Evolutionary conservation across 2,329 filamentous ascomycete genomes (phyloP).

Genomic region (Microdochium paspali): DNA sequence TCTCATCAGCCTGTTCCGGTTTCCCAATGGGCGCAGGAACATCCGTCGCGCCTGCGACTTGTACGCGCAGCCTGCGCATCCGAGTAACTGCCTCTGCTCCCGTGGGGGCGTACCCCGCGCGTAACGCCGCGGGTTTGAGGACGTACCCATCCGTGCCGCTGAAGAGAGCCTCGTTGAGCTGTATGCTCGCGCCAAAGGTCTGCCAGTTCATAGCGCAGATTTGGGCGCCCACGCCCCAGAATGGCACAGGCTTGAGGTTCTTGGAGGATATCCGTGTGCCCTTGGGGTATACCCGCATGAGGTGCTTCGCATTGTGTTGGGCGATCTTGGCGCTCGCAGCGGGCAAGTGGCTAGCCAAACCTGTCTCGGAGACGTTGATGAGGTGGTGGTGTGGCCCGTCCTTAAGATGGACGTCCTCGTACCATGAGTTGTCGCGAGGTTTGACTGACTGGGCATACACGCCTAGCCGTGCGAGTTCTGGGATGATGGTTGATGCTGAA

Average conservation of each 20-base stretch:
- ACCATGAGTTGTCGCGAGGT: constrained; percentile 58
- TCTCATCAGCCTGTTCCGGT: constrained; percentile 38
- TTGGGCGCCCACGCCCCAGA: constrained; percentile 59
- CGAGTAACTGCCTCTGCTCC: constrained; percentile 28
- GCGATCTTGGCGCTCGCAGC: constrained; percentile 36
- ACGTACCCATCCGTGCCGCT: constrained; percentile 56
- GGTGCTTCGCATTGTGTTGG: constrained; percentile 50
- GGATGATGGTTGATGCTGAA: constrained; percentile 44
- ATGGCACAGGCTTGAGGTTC: constrained; percentile 53
- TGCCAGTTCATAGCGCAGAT: constrained; percentile 65
- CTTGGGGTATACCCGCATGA: constrained; percentile 65
- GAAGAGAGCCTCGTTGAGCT: constrained; percentile 61
- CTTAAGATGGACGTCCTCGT: constrained; percentile 33
- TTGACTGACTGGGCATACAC: constrained; percentile 65
- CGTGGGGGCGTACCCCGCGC: constrained; percentile 42
- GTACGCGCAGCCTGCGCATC: constrained; percentile 42
- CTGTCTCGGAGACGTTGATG: constrained; percentile 56
- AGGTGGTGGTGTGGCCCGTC: constrained; percentile 22
- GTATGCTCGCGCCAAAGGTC: constrained; percentile 54
- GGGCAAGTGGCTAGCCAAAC: constrained; percentile 42
- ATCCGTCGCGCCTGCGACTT: constrained; percentile 53
- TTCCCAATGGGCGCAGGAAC: constrained; percentile 37
- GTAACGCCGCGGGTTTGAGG: constrained; percentile 52
- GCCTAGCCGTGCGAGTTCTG: constrained; percentile 55
- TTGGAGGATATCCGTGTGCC: constrained; percentile 58